Conservation (phyloP, 2,329 filamentous ascomycete species). For the Berkeleyomyces basicola region DNA sequence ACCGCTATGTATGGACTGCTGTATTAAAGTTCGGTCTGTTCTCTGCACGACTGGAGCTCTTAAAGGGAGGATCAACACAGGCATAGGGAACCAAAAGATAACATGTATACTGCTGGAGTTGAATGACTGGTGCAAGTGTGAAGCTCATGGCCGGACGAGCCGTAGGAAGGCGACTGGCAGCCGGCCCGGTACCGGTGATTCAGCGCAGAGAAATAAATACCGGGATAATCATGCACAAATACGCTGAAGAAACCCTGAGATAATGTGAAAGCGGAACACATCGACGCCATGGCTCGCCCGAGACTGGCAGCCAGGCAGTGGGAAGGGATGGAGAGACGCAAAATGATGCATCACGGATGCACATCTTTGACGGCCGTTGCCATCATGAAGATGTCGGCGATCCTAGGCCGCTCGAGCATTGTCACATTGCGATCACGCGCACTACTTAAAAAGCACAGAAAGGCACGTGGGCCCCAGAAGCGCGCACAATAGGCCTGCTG, state of each 20-base stretch:
- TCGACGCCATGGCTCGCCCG: too few species aligned
- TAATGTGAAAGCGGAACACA: too few species aligned
- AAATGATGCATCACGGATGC: neutral
- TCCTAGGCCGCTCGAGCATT: neutral
- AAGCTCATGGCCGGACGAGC: neutral
- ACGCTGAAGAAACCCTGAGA: too few species aligned
- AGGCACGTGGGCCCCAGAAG: slow-evolving; percentile 1
- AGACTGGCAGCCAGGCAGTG: too few species aligned
- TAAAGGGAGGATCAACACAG: neutral
- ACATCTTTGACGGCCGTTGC: neutral
- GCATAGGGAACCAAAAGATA: neutral
- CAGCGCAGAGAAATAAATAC: neutral
- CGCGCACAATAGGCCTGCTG: neutral
- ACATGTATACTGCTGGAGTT: neutral
- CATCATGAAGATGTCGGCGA: neutral
- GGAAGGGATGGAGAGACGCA: too few species aligned
- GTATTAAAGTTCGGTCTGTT: neutral
- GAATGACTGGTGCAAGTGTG: neutral
- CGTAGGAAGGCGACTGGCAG: neutral
- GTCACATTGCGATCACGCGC: neutral
- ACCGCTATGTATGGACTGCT: neutral
- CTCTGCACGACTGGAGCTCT: neutral
- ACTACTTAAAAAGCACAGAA: neutral
- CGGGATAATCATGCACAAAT: too few species aligned
- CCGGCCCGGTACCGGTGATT: neutral